A percentile compares a stretch with the other conserved stretches of the same genome.
phyloP scores from a whole-genome alignment of 495 filamentous ascomycete genomes.

The Diplogelasinospora grovesii region DNA sequence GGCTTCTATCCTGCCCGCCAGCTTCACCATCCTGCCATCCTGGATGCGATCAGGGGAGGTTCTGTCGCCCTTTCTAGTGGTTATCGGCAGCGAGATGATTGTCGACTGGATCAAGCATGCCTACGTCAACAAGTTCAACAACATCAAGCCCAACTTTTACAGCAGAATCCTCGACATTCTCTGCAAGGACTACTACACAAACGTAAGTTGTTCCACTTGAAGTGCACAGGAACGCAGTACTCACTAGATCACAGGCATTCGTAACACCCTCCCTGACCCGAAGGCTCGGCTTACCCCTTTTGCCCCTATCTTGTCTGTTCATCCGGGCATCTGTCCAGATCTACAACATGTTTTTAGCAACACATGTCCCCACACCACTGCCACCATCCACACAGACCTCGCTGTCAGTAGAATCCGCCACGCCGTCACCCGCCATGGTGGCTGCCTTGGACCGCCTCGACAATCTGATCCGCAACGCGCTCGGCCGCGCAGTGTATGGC shows the following conservation, averaged over 20 bases:
- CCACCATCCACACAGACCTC: conserved; percentile 63
- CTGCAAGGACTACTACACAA: conserved; percentile 95
- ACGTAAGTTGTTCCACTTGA: conserved; percentile 42
- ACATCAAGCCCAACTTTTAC: conserved; percentile 84
- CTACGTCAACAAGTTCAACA: conserved; percentile 98
- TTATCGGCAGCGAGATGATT: conserved; percentile 91
- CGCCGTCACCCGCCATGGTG: conserved; percentile 58
- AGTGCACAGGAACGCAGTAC: too few species aligned
- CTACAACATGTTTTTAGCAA: conserved; percentile 96
- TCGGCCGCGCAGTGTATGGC: conserved; percentile 61
- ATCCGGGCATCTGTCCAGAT: conserved; percentile 92
- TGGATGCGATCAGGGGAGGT: conserved; percentile 74
- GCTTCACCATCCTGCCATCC: conserved; percentile 81
- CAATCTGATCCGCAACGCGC: conserved; percentile 62
- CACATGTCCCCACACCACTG: conserved; percentile 67
- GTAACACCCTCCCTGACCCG: conserved; percentile 76
- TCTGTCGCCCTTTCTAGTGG: conserved; percentile 82
- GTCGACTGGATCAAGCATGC: conserved; percentile 98
- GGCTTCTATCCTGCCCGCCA: conserved; percentile 67
- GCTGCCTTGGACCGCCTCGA: conserved; percentile 70
- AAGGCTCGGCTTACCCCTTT: conserved; percentile 82
- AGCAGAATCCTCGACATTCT: conserved; percentile 83
- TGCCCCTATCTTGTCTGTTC: conserved; percentile 90
- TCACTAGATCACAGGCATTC: conserved; percentile 57
- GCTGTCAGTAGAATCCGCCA: conserved; percentile 44